A percentile compares a stretch with the other conserved stretches of the same genome.
Evolutionary conservation across 2,329 filamentous ascomycete species (phyloP).

Genomic region (Trematosphaeria pertusa): DNA sequence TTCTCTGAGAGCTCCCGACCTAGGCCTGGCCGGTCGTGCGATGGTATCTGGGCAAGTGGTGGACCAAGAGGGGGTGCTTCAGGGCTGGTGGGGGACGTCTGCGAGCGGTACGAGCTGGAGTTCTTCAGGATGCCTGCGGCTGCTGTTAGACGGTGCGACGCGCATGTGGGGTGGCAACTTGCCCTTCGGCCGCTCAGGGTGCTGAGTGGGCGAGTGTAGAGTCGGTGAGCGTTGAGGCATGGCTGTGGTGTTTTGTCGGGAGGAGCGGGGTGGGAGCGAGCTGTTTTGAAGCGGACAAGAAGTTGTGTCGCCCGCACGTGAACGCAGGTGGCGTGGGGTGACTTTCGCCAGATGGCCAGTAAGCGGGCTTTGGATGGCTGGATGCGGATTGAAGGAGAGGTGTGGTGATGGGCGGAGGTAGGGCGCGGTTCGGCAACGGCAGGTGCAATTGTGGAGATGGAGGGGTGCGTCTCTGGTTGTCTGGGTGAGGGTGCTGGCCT

Average conservation of each 20-base stretch:
- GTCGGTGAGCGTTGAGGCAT: conserved; percentile 46
- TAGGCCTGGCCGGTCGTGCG: conserved; percentile 49
- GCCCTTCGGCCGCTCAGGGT: conserved; percentile 55
- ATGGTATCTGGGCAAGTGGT: conserved; percentile 41
- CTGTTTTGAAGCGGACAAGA: background rate
- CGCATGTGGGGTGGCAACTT: conserved; percentile 14
- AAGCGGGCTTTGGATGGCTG: background rate
- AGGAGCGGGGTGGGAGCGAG: conserved; percentile 2
- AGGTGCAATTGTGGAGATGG: conserved; percentile 15
- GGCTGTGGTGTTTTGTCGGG: conserved; percentile 16
- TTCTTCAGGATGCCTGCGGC: conserved; percentile 90
- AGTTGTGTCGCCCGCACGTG: conserved; percentile 9
- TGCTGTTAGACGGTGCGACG: conserved; percentile 16
- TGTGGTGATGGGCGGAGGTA: background rate
- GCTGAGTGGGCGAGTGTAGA: conserved; percentile 43
- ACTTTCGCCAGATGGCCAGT: conserved; percentile 3
- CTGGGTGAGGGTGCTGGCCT: background rate
- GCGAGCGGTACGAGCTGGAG: conserved; percentile 67
- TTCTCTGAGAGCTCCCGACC: conserved; percentile 71
- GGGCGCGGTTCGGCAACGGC: background rate
- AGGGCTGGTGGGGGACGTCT: conserved; percentile 55
- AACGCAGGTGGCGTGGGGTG: conserved; percentile 11
- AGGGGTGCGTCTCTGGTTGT: background rate
- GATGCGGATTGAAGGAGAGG: conserved; percentile 19
- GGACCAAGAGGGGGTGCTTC: conserved; percentile 26